Conservation (phyloP, 2,329 filamentous ascomycete genomes). For the Fusarium clavum region DNA sequence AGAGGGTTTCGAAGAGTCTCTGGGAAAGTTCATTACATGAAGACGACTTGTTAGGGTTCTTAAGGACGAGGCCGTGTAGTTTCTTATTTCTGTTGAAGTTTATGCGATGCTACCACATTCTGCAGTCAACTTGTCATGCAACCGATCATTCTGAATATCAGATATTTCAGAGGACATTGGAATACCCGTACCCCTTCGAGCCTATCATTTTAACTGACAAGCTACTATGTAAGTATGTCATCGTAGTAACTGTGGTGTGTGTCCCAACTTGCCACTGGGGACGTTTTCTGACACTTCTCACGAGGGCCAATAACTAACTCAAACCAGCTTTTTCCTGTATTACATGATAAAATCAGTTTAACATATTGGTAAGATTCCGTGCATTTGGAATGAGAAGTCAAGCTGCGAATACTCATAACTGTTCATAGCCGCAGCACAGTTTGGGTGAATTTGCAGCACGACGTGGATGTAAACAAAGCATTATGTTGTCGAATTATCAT, state of each 20-base stretch:
- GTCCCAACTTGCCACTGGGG: background rate
- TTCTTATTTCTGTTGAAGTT: background rate
- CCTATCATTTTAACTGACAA: too few species aligned
- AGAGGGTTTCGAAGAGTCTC: background rate
- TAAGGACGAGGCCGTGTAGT: background rate
- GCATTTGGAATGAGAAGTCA: background rate
- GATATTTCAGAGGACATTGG: too few species aligned
- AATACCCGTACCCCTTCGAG: too few species aligned
- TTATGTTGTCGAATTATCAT: background rate
- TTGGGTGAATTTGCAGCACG: background rate
- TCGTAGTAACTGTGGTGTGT: background rate
- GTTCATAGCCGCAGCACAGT: background rate
- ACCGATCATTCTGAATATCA: background rate
- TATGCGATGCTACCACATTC: background rate
- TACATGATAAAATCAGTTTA: background rate
- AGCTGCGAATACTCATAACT: background rate
- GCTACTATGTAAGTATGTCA: background rate
- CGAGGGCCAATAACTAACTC: background rate
- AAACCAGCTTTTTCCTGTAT: background rate
- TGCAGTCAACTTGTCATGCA: background rate
- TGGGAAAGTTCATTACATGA: background rate
- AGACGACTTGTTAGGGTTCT: background rate
- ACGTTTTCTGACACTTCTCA: background rate
- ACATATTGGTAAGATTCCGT: background rate
- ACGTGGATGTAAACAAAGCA: background rate